Percentiles rank a stretch among this genome's conserved stretches.
Conservation (phyloP, 2,329 filamentous ascomycete species). For the Colletotrichum kahawae region DNA sequence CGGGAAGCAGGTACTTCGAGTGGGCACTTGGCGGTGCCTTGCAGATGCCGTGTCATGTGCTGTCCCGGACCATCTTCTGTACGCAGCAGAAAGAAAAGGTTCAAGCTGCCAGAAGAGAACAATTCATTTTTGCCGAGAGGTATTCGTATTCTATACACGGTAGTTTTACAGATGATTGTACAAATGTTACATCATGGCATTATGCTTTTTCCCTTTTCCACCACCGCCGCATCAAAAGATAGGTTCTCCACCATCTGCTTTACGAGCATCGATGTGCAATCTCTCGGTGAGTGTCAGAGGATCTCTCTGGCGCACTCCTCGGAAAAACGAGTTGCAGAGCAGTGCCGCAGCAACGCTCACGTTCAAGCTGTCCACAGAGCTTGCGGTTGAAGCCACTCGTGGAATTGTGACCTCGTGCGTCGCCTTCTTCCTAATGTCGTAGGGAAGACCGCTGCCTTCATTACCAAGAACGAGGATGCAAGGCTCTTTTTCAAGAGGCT, state of each 20-base stretch:
- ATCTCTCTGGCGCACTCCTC: constrained; percentile 31
- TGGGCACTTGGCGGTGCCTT: background rate
- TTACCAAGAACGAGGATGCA: constrained; percentile 83
- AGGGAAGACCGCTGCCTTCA: constrained; percentile 77
- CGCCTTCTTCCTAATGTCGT: constrained; percentile 66
- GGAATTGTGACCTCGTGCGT: constrained; percentile 72
- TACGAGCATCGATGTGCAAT: constrained; percentile 39
- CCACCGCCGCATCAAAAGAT: constrained; percentile 5
- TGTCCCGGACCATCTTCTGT: background rate
- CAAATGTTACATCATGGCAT: background rate
- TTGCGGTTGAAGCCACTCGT: constrained; percentile 51
- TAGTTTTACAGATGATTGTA: background rate
- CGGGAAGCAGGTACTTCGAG: background rate
- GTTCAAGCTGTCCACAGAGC: constrained; percentile 85
- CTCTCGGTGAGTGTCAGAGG: constrained; percentile 33
- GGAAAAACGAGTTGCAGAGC: constrained; percentile 73
- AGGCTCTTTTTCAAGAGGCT: constrained; percentile 65
- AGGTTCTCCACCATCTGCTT: constrained; percentile 18
- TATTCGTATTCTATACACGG: background rate
- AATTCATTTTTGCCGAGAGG: background rate
- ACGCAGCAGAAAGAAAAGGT: background rate
- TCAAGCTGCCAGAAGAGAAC: background rate
- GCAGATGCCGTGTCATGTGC: background rate
- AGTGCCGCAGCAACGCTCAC: constrained; percentile 88
- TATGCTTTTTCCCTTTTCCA: background rate